Evolutionary conservation across 2,329 filamentous ascomycete species (phyloP), one percentile per base, ranked within the genome.

Genomic region (Magnaporthales sp.): DNA sequence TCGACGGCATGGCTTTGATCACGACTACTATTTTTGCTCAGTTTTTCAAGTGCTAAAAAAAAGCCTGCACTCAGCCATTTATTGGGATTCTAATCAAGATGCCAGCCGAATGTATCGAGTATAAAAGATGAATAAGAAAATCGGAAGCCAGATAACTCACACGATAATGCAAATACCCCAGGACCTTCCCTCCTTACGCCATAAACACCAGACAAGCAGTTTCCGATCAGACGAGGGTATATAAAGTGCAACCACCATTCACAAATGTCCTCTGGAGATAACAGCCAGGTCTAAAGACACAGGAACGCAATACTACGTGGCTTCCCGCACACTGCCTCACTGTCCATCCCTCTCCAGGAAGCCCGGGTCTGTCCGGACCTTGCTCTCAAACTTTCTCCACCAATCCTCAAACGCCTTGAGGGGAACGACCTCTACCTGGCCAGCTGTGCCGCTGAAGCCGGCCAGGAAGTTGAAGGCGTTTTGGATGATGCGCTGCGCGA

Each of bases 401-500:
- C 96, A 99, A 67, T 96, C 92, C 79, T 96, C 90, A 76, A 99
- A 99, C 5, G 91, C 92, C 79, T 91, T 95, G 70, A 99, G 79
- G n/a, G 95, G 93, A 27, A 99, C 91, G 13, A 96, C 90, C 76
- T 98, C 94, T 62, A 90, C 86, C 29, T 80, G 79, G 2, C 83
- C 83, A 1, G 82, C 81, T 66, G 63, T 84, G 51, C 87, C 86
- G 68, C 90, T 91, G 81, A 96, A 98, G 72, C 92, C 91, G 3
- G 94, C 88, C 67, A 99, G 81, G 76, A 97, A 98, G 78, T 99
- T 97, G 78, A 98, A 99, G 15, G 94, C 95, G 77, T 97, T 97
- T 72, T 92, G 90, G 73, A 99, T 98, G 72, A 99, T 97, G 70
- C 92, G 84, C 78, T 98, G 93, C 31, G 95, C 95, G 27, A 99